Conservation (phyloP, 768 basidiomycete genomes). For the Tubosaeta brunneosetosa region DNA sequence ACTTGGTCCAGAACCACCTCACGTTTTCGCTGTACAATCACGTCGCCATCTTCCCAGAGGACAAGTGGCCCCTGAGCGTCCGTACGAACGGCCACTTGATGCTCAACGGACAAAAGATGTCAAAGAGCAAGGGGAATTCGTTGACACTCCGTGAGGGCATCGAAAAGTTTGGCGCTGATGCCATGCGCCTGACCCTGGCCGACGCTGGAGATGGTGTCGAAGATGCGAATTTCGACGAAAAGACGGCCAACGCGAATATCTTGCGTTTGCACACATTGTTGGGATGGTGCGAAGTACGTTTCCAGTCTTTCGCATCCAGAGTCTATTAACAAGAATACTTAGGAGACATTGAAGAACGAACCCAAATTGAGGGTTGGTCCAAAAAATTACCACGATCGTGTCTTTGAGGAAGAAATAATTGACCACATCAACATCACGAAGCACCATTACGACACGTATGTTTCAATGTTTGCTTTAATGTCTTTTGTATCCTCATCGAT, state of each 20-base stretch:
- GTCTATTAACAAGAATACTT: not conserved
- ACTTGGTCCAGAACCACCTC: slow-evolving; percentile 91
- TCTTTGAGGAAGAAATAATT: slow-evolving; percentile 91
- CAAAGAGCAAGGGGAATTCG: slow-evolving; percentile 93
- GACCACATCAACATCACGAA: slow-evolving; percentile 80
- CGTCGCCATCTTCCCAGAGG: slow-evolving; percentile 82
- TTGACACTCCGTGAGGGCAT: slow-evolving; percentile 86
- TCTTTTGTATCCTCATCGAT: not conserved
- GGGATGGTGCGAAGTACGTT: slow-evolving; percentile 84
- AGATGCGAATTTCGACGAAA: slow-evolving; percentile 99
- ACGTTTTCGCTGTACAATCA: slow-evolving; percentile 95
- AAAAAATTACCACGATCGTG: slow-evolving; percentile 75
- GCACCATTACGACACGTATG: slow-evolving; percentile 76
- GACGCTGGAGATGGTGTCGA: slow-evolving; percentile 97
- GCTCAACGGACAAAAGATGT: slow-evolving; percentile 99
- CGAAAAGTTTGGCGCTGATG: slow-evolving; percentile 95
- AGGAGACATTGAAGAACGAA: slow-evolving; percentile 80
- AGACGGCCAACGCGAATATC: slow-evolving; percentile 95
- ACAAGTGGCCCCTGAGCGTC: slow-evolving; percentile 89
- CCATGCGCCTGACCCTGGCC: slow-evolving; percentile 85
- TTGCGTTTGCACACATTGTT: slow-evolving; percentile 86
- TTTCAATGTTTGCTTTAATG: slow-evolving; percentile 6
- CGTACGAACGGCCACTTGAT: slow-evolving; percentile 95
- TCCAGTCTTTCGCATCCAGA: not conserved
- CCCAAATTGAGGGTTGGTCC: slow-evolving; percentile 69